A percentile compares a stretch with the other conserved stretches of the same genome.
phyloP scores from a whole-genome alignment of 2,329 filamentous ascomycete species.

The Aureobasidium sp. region DNA sequence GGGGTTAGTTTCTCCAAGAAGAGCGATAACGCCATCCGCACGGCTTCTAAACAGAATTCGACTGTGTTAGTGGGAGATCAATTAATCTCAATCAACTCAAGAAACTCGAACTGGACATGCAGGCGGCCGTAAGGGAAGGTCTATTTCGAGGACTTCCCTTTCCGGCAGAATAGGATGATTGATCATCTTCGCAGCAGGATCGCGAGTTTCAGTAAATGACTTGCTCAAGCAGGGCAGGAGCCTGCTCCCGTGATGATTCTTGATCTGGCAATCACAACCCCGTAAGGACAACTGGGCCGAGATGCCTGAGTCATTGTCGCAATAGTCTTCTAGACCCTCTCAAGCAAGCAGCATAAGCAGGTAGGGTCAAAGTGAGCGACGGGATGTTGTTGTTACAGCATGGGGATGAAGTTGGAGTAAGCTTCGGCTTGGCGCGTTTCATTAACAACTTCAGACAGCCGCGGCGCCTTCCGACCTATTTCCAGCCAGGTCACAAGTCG shows the following conservation, averaged over 20 bases:
- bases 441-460: neutral
- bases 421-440: slow-evolving; percentile 3
- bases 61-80: neutral
- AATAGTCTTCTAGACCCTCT: neutral
- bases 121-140: neutral
- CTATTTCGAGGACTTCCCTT: neutral
- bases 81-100: neutral
- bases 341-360: neutral
- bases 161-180: neutral
- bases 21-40: slow-evolving; percentile 1
- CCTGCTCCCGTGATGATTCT: neutral
- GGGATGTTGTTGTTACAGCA: neutral
- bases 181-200: neutral
- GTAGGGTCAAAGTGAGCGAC: neutral
- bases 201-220: neutral
- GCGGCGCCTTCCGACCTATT: neutral
- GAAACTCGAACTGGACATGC: neutral
- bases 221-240: neutral
- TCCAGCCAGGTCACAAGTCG: neutral
- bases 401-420: slow-evolving; percentile 1
- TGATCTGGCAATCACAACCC: neutral
- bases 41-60: neutral
- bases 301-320: neutral
- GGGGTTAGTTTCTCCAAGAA: neutral
- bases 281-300: neutral